These are phyloP conservation scores for Agapanthus africanus DNA, from an alignment of 106 monocot genomes.

Conservation along the genomic window DNA sequence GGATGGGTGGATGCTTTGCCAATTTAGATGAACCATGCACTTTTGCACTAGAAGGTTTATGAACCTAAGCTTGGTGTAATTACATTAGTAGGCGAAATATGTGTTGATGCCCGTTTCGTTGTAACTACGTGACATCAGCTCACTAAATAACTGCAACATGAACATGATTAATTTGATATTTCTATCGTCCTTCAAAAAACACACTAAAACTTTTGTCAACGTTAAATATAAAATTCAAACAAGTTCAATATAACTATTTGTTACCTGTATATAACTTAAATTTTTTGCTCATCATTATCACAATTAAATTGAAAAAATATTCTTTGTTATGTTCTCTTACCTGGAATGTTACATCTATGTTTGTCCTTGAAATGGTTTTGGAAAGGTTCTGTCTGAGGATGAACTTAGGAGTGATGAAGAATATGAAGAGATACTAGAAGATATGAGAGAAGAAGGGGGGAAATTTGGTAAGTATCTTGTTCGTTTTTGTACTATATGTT, in stretches of 20 bases:
- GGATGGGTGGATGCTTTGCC: background rate
- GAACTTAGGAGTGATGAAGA: conserved; percentile 34
- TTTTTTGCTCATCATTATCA: background rate
- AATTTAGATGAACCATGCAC: background rate
- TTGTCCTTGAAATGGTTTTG: background rate
- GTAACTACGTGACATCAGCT: background rate
- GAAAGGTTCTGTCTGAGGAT: conserved; percentile 23
- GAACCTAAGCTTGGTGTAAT: background rate
- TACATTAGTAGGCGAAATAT: background rate
- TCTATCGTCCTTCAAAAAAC: background rate
- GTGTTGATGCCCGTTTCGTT: background rate
- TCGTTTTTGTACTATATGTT: background rate
- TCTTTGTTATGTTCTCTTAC: background rate
- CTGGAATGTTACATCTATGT: background rate
- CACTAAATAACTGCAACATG: background rate
- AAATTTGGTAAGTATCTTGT: conserved; percentile 30
- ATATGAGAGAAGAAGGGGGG: conserved; percentile 45
- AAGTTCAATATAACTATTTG: background rate
- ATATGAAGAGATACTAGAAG: conserved; percentile 42
- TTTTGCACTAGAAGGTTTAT: background rate
- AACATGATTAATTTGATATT: background rate
- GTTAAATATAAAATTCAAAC: background rate
- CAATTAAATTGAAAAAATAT: background rate
- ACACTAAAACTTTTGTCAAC: background rate
- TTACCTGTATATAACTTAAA: background rate